Percentiles rank a stretch among this genome's conserved stretches.
Conservation (phyloP, 1,284 basidiomycete genomes). For the Sparassis latifolia region DNA sequence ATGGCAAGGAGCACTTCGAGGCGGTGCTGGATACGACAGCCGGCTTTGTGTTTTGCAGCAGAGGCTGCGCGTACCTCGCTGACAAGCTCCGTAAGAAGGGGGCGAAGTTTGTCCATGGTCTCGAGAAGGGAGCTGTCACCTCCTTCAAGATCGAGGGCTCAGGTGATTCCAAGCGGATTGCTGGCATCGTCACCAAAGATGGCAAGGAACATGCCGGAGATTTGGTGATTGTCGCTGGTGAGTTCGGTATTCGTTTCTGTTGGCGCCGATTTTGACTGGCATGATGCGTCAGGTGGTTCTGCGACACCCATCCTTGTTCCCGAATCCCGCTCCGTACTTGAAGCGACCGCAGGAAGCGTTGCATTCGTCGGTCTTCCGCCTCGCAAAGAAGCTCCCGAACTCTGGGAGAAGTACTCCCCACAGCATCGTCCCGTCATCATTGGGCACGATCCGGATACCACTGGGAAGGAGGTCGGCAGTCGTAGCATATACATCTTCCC, state of each 20-base stretch:
- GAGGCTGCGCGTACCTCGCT: conserved; percentile 6
- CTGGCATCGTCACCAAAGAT: conserved; percentile 5
- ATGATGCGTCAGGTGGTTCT: conserved; percentile 2
- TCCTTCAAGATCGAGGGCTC: conserved; percentile 5
- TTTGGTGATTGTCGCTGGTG: conserved; percentile 8
- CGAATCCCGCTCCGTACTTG: conserved; percentile 6
- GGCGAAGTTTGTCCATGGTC: conserved; percentile 3
- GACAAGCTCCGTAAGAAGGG: conserved; percentile 6
- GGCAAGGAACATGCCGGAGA: conserved; percentile 4
- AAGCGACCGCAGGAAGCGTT: conserved; percentile 9
- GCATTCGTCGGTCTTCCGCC: conserved; percentile 7
- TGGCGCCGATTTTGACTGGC: background rate
- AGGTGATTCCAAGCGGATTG: conserved; percentile 1
- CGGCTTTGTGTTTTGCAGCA: conserved; percentile 5
- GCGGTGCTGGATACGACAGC: conserved; percentile 8
- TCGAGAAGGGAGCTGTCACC: conserved; percentile 4
- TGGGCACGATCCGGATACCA: conserved; percentile 6
- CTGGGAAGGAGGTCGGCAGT: conserved; percentile 4
- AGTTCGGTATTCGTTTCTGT: background rate
- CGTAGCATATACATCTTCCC: conserved; percentile 9
- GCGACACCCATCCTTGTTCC: conserved; percentile 7
- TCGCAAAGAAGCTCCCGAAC: conserved; percentile 5
- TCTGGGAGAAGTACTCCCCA: conserved; percentile 8
- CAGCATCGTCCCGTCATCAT: conserved; percentile 8
- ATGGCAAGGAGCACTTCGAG: conserved; percentile 5